Evolutionary conservation across 108 stramenopile genomes (phyloP), one percentile per base, ranked within the genome.

Genomic region (Discostella pseudostelligera): DNA sequence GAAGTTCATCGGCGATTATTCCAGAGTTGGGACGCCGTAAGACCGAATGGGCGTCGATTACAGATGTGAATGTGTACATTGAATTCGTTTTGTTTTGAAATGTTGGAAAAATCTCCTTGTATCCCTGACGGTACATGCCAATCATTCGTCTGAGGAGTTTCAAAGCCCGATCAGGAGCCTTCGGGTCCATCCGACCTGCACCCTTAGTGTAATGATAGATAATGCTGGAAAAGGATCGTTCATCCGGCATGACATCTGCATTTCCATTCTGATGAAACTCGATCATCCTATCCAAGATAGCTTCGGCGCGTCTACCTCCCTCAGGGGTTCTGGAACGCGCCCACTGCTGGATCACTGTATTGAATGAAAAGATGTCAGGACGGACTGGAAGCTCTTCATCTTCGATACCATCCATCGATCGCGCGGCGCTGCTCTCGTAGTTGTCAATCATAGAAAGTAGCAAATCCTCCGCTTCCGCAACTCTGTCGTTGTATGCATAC

Each of bases 361-460:
- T 84, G 69, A 88, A 88, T 12, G 87, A 78, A 63, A 84, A 88
- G 2, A 74, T 64, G 67, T 88, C 85, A 1, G 84, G 87, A 19
- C 73, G 55, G 7, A 83, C 75, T 6, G 75, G 78, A 1, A 81
- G 39, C 53, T 84, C 87, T 8, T 81, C 83, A 25, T 82, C 70
- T 51, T 76, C 63, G 42, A 77, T 70, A 11, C 76, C 69, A 17
- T 77, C 76, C 63, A 51, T 69, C 14, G 76, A 69, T 29, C 76
- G 44, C 17, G 58, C 69, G 20, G 74, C 72, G 49, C 74, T 75
- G 48, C 78, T 75, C 45, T 79, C 74, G 40, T 68, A 82, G 4
- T 68, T 64, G 53, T 84, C 79, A 10, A 88, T 65, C 84, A 84
- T 85, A 13, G 83, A 77, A 59, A 75, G 58, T 46, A 88, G 64